Percentiles rank a stretch among this genome's conserved stretches.
Conservation (phyloP, 495 filamentous ascomycete species). For the Penicillium flavigenum region DNA sequence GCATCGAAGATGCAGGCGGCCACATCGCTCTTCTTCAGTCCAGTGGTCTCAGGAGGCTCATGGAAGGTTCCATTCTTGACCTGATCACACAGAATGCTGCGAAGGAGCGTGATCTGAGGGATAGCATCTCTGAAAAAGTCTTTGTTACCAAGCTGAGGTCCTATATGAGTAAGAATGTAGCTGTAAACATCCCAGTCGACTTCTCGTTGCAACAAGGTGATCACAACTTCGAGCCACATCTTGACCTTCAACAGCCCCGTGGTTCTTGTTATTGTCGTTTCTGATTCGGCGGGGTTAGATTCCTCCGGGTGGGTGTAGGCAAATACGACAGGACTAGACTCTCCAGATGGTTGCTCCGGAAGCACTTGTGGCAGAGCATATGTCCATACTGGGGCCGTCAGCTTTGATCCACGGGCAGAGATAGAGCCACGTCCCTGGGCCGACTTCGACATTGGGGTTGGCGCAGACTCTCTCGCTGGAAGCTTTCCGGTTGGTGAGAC, state of each 20-base stretch:
- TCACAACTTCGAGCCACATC: slow-evolving; percentile 73
- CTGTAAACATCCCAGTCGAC: slow-evolving; percentile 94
- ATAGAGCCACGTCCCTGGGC: slow-evolving; percentile 31
- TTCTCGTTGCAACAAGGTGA: slow-evolving; percentile 70
- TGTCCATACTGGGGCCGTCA: slow-evolving; percentile 56
- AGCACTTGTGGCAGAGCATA: slow-evolving; percentile 50
- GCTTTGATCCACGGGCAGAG: slow-evolving; percentile 41
- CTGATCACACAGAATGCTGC: slow-evolving; percentile 76
- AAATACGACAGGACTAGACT: slow-evolving; percentile 47
- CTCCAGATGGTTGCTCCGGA: slow-evolving; percentile 51
- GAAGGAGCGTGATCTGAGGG: slow-evolving; percentile 71
- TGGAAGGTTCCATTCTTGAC: slow-evolving; percentile 70
- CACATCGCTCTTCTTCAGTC: slow-evolving; percentile 83
- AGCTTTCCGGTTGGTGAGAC: slow-evolving; percentile 21
- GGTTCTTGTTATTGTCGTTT: slow-evolving; percentile 15
- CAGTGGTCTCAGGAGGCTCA: slow-evolving; percentile 70
- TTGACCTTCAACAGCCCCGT: slow-evolving; percentile 57
- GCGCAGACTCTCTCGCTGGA: slow-evolving; percentile 25
- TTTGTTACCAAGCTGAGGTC: slow-evolving; percentile 84
- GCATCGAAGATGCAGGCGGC: slow-evolving; percentile 83
- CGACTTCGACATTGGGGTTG: slow-evolving; percentile 28
- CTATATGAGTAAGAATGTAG: slow-evolving; percentile 83
- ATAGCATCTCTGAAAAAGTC: slow-evolving; percentile 73
- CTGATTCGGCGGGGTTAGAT: slow-evolving; percentile 10
- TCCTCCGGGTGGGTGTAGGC: slow-evolving; percentile 30